Evolutionary conservation across 169 alveolate genomes (phyloP).

Genomic region (Eimeria praecox): DNA sequence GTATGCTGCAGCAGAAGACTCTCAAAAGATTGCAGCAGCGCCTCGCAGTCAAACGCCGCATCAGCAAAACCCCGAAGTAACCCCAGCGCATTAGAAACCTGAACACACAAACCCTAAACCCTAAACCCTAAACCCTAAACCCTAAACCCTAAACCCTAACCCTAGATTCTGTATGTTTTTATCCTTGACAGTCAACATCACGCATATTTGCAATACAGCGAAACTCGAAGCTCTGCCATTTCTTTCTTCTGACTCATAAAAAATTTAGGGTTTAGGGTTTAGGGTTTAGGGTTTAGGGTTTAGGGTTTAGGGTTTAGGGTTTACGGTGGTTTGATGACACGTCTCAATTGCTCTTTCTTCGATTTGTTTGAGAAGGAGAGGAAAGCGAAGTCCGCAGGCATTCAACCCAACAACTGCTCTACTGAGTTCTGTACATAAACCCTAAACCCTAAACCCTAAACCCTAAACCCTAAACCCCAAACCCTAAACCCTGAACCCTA

Average conservation of each 20-base stretch:
- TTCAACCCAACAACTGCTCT: slow-evolving; percentile 3
- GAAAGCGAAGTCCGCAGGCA: slow-evolving; percentile 26
- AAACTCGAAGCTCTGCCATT: neutral
- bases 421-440: neutral
- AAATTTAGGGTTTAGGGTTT: neutral
- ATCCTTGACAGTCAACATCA: neutral
- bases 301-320: slow-evolving; percentile 23
- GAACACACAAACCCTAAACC: neutral
- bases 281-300: neutral
- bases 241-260: neutral
- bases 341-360: neutral
- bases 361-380: neutral
- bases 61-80: neutral
- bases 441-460: slow-evolving; percentile 10
- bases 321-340: neutral
- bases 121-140: slow-evolving; percentile 4
- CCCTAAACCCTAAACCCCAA: slow-evolving; percentile 43
- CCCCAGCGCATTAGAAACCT: neutral
- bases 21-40: neutral
- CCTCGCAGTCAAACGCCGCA: neutral
- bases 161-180: neutral
- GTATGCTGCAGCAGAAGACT: slow-evolving; percentile 23
- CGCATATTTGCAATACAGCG: neutral
- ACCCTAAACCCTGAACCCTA: neutral
- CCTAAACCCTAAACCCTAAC: slow-evolving; percentile 17